A percentile compares a stretch with the other conserved stretches of the same genome.
Conservation (phyloP, 2,329 filamentous ascomycete species). For the Pseudogymnoascus sp. region DNA sequence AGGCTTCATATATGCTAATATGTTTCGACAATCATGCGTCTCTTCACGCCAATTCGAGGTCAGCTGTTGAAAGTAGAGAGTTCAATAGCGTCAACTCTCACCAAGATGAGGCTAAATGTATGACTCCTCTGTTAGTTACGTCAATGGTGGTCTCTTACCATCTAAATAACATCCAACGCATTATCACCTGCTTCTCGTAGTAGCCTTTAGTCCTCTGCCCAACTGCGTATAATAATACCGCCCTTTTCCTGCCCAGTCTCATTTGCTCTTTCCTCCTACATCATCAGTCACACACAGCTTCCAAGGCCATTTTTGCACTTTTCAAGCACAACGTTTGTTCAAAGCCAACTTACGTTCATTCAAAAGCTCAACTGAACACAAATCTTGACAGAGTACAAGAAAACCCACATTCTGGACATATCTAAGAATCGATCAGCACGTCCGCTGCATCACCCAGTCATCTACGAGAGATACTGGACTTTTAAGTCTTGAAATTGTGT, state of each 20-base stretch:
- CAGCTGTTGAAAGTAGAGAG: neutral
- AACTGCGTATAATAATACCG: neutral
- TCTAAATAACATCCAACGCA: neutral
- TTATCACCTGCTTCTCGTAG: neutral
- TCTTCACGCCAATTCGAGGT: neutral
- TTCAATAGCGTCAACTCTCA: neutral
- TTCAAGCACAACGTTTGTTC: neutral
- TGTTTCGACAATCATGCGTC: neutral
- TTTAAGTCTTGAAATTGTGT: constrained; percentile 2
- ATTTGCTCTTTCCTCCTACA: neutral
- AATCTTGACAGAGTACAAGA: neutral
- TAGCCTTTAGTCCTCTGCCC: neutral
- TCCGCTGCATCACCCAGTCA: neutral
- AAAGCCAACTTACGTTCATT: neutral
- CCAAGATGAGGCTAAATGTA: neutral
- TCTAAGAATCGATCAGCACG: neutral
- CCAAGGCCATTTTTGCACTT: neutral
- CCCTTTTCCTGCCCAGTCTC: neutral
- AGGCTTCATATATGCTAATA: neutral
- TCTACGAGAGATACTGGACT: neutral
- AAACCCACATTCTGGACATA: neutral
- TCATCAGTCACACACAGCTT: neutral
- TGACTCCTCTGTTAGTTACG: neutral
- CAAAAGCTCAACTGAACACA: neutral
- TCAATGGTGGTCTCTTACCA: neutral